Evolutionary conservation across 2,329 filamentous ascomycete genomes (phyloP), one percentile per base, ranked within the genome.

Genomic region (Gaeumannomyces tritici): DNA sequence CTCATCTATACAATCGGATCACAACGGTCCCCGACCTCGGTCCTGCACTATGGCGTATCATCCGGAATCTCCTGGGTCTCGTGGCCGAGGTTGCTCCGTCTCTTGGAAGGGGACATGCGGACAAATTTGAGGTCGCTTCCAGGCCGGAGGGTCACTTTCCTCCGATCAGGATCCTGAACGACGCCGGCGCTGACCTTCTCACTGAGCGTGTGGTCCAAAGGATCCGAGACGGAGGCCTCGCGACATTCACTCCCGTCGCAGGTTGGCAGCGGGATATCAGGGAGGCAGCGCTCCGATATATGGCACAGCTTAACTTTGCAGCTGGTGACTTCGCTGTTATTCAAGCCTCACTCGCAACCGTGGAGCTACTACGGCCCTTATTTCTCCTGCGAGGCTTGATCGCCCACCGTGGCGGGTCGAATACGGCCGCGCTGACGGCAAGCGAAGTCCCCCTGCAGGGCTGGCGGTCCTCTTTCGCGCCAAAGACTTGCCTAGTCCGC

Each of bases 1-100:
- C 70, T 89, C 0, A 75, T 89, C 1, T 89, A 89, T 62, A 86
- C 85, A 0, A 80, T 87, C 66, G 86, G 85, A 0, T 64, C 69
- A 0, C 82, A 86, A 63, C 67, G 69, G 1, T 78, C 0, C 73
- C 87, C 0, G 81, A 88, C 6, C 73, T 80, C 11, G 77, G 78
- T 57, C 81, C 82, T 0, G 70, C 80, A 3, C 74, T 87, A 5
- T 90, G 86, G 87, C 65, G 67, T 0, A 65, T 83, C 0, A 77
- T 85, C 1, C 81, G 89, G 54, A 67, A 79, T 1, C 65, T 89
- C 0, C 70, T 89, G 0, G 68, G 70, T 0, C 57, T 83, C 0
- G 62, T 87, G 9, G 47, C 8, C 3, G 61, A 65, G 0, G 66
- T 75, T 29, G 72, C 74, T 1, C 57, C 62, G 0, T 28, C 77